Evolutionary conservation across 805 yeast genomes (phyloP).

Genomic region (Candida palmyrensis): DNA sequence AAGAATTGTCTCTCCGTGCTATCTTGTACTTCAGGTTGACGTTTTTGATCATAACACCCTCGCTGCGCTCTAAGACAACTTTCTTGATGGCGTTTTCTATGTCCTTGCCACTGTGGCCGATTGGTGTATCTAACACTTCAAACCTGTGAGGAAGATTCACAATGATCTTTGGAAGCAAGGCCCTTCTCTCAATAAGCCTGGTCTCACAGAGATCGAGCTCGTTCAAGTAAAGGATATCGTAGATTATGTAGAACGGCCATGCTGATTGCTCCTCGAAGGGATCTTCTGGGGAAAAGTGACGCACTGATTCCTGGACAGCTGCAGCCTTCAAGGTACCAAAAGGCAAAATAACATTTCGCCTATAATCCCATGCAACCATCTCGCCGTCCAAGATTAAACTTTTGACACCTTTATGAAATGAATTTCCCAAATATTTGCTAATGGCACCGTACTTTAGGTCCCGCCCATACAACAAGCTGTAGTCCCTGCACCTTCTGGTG

Average conservation of each 20-base stretch:
- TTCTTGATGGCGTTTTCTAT: constrained; percentile 51
- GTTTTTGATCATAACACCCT: constrained; percentile 78
- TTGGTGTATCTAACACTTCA: constrained; percentile 40
- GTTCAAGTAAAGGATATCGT: constrained; percentile 71
- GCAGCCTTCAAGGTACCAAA: constrained; percentile 76
- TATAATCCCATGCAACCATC: constrained; percentile 82
- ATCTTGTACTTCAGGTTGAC: constrained; percentile 53
- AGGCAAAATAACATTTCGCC: constrained; percentile 53
- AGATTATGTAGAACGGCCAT: constrained; percentile 57
- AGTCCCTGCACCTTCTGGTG: constrained; percentile 70
- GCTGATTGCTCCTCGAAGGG: constrained; percentile 27
- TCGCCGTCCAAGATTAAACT: constrained; percentile 76
- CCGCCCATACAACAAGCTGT: constrained; percentile 63
- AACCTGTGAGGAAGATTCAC: constrained; percentile 43
- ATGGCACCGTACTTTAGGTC: constrained; percentile 46
- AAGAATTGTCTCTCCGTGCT: constrained; percentile 56
- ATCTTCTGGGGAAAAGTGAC: constrained; percentile 32
- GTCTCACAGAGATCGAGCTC: constrained; percentile 53
- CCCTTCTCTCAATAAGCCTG: constrained; percentile 54
- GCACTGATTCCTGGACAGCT: constrained; percentile 50
- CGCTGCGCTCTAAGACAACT: constrained; percentile 62
- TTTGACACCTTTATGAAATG: constrained; percentile 34
- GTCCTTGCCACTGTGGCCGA: constrained; percentile 43
- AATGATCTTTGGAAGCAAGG: constrained; percentile 41
- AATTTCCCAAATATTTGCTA: constrained; percentile 43